phyloP scores from a whole-genome alignment of 164 flowering plant species.

The Litsea cubeba region DNA sequence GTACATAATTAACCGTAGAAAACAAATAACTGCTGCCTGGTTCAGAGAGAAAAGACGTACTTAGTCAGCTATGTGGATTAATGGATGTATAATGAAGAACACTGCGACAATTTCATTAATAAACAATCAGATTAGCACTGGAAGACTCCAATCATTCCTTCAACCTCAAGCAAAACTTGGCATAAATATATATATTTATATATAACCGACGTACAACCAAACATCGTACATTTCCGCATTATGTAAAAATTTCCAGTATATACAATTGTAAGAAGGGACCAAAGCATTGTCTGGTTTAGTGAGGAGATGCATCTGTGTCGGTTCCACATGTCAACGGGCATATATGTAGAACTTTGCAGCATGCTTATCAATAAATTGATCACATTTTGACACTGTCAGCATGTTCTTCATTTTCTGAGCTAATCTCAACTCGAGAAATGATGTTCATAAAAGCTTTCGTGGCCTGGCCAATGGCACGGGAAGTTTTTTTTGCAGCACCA shows the following conservation, averaged over 20 bases:
- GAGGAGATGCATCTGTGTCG: neutral
- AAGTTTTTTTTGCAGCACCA: constrained; percentile 90
- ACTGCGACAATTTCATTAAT: too few relatives aligned
- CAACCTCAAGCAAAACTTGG: too few relatives aligned
- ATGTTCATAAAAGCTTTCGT: constrained; percentile 59
- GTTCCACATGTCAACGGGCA: neutral
- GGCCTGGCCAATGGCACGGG: constrained; percentile 73
- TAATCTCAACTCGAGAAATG: constrained; percentile 46
- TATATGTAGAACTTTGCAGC: neutral
- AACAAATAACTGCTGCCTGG: too few relatives aligned
- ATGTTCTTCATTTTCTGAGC: constrained; percentile 33
- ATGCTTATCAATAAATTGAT: constrained; percentile 5
- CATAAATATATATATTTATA: too few relatives aligned
- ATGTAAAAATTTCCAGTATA: neutral
- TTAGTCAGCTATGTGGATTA: too few relatives aligned
- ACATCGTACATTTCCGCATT: neutral
- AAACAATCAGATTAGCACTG: too few relatives aligned
- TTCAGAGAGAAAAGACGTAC: too few relatives aligned
- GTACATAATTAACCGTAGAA: too few relatives aligned
- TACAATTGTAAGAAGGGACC: neutral
- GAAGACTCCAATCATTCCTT: too few relatives aligned
- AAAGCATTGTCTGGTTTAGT: neutral
- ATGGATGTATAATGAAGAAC: too few relatives aligned
- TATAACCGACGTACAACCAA: too few relatives aligned
- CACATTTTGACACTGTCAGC: constrained; percentile 41